Percentiles rank a stretch among this genome's conserved stretches.
These are phyloP conservation scores for Carpediemonas membranifera DNA, from an alignment of 78 protist genomes.

Conservation along the genomic window DNA sequence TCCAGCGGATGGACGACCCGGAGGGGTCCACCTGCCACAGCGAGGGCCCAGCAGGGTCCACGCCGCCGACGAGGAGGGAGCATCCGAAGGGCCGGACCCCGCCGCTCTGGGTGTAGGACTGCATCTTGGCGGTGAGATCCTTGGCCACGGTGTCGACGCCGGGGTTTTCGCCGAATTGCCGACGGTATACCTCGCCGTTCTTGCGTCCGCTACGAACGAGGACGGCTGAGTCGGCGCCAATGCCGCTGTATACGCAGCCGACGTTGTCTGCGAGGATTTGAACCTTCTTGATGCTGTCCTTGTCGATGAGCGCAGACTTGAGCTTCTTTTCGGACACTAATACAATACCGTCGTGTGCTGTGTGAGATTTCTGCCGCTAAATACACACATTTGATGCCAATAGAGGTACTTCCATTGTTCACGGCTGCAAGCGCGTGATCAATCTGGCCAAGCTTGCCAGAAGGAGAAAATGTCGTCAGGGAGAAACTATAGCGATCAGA, in stretches of 20 bases:
- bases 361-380: neutral
- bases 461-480: conserved; percentile 94
- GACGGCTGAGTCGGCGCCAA: conserved; percentile 85
- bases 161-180: conserved; percentile 59
- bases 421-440: conserved; percentile 95
- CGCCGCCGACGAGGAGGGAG: conserved; percentile 87
- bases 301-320: conserved; percentile 72
- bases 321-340: conserved; percentile 92
- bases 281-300: conserved; percentile 60
- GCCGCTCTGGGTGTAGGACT: conserved; percentile 96
- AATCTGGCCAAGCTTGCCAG: conserved; percentile 96
- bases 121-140: conserved; percentile 93
- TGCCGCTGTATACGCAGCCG: conserved; percentile 88
- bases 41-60: conserved; percentile 67
- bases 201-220: conserved; percentile 77
- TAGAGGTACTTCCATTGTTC: conserved; percentile 67
- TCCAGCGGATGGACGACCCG: conserved; percentile 97
- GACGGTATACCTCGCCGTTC: conserved; percentile 57
- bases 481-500: too few species aligned
- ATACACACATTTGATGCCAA: conserved; percentile 93
- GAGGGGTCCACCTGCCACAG: conserved; percentile 90
- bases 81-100: conserved; percentile 96
- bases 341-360: conserved; percentile 93
- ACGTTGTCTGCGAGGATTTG: conserved; percentile 42
- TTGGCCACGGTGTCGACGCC: conserved; percentile 72